phyloP scores from a whole-genome alignment of 1,284 basidiomycete species.

The Rhodotorula sp. region DNA sequence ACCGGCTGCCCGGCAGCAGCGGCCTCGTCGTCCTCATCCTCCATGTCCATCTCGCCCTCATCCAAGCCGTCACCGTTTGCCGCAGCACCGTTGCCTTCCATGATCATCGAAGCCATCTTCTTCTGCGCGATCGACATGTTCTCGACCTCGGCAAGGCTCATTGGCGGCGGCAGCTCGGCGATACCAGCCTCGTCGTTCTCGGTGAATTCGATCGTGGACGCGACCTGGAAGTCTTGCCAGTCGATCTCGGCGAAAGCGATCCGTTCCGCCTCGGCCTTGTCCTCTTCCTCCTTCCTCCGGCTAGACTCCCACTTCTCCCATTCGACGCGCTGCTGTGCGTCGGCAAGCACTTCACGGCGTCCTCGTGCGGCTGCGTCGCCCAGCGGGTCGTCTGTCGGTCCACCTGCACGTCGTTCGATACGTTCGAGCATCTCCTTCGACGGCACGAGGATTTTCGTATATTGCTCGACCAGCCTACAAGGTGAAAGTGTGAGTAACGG shows the following conservation, averaged over 20 bases:
- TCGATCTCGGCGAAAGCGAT: conserved; percentile 94
- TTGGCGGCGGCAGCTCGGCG: conserved; percentile 89
- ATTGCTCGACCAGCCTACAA: conserved; percentile 79
- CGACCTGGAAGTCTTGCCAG: conserved; percentile 99
- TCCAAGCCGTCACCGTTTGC: conserved; percentile 53
- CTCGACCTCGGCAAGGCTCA: conserved; percentile 90
- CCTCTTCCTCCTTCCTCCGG: conserved; percentile 77
- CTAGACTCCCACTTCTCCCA: conserved; percentile 84
- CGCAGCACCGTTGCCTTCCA: conserved; percentile 73
- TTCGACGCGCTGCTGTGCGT: conserved; percentile 73
- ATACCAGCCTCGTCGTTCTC: conserved; percentile 71
- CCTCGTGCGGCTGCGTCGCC: conserved; percentile 51
- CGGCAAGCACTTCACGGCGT: conserved; percentile 73
- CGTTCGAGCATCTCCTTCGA: conserved; percentile 68
- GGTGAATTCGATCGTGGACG: conserved; percentile 98
- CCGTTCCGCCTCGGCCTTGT: conserved; percentile 84
- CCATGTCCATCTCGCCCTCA: conserved; percentile 69
- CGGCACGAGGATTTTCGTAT: conserved; percentile 85
- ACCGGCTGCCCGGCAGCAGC: conserved; percentile 57
- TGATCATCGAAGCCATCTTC: conserved; percentile 96
- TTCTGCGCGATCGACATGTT: conserved; percentile 96
- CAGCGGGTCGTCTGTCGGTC: conserved; percentile 47
- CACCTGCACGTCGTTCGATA: conserved; percentile 52
- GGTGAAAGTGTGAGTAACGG: not conserved
- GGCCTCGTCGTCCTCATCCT: conserved; percentile 69